Percentiles rank a stretch among this genome's conserved stretches.
Conservation (phyloP, 129 eudicot genomes). For the Solidago caesia region DNA sequence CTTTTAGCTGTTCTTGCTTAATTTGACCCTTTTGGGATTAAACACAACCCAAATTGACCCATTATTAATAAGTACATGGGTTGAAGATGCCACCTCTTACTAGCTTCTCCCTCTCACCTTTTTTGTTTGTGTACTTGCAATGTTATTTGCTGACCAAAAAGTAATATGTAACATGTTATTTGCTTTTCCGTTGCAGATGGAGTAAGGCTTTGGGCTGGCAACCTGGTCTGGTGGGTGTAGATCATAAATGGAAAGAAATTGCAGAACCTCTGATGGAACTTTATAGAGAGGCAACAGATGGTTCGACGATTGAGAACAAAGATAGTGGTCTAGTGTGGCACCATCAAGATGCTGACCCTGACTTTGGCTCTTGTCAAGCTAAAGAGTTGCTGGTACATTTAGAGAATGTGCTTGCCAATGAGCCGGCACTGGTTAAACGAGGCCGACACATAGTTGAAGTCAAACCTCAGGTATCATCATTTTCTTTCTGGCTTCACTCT, state of each 20-base stretch:
- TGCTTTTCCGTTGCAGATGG: slow-evolving; percentile 50
- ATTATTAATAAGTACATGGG: too few species aligned
- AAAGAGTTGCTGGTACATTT: slow-evolving; percentile 69
- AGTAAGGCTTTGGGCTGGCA: slow-evolving; percentile 53
- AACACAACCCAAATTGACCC: too few species aligned
- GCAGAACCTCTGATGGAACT: slow-evolving; percentile 69
- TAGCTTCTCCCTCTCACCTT: background rate
- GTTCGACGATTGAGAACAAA: slow-evolving; percentile 66
- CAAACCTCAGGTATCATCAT: slow-evolving; percentile 69
- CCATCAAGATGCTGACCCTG: slow-evolving; percentile 75
- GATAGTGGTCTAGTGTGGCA: slow-evolving; percentile 89
- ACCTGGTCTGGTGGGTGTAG: slow-evolving; percentile 36
- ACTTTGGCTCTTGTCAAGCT: slow-evolving; percentile 87
- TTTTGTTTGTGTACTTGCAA: too few species aligned
- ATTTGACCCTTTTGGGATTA: too few species aligned
- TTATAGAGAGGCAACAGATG: slow-evolving; percentile 81
- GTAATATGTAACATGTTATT: background rate
- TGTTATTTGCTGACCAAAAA: too few species aligned
- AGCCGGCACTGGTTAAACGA: slow-evolving; percentile 70
- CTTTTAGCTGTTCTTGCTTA: too few species aligned
- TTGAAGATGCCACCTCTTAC: background rate
- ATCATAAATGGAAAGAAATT: slow-evolving; percentile 73
- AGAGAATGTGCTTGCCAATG: slow-evolving; percentile 72
- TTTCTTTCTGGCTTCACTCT: background rate
- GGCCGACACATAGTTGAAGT: slow-evolving; percentile 87